Conservation (phyloP, 768 basidiomycete species). For the Russula sp. region DNA sequence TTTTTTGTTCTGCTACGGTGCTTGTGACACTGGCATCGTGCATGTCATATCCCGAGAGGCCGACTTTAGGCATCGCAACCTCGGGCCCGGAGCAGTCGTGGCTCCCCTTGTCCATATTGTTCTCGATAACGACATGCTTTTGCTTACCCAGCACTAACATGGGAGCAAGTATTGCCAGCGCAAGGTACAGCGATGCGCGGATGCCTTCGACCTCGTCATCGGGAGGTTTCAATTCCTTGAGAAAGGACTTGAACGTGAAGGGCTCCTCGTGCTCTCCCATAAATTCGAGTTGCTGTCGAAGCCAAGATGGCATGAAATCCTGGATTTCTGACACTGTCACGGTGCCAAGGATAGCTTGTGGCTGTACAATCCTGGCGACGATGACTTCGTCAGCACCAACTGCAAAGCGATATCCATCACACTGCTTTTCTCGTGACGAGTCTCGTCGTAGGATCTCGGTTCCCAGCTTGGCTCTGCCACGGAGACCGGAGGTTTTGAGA, state of each 20-base stretch:
- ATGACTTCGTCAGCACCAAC: background rate
- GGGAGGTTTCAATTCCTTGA: background rate
- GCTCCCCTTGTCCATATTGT: background rate
- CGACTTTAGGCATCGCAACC: no score
- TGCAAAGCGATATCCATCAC: background rate
- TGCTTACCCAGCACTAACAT: background rate
- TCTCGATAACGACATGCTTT: background rate
- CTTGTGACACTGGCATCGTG: no score
- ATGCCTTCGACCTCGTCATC: background rate
- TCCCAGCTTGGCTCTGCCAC: background rate
- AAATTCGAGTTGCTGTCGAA: background rate
- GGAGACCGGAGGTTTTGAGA: background rate
- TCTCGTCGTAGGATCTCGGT: background rate
- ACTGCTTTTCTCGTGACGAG: no score
- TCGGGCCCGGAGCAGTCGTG: background rate
- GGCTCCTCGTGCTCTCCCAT: background rate
- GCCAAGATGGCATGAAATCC: background rate
- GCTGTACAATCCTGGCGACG: background rate
- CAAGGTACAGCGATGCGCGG: background rate
- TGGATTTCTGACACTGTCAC: background rate
- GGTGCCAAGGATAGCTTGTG: background rate
- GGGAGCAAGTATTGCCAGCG: slow-evolving; percentile 1
- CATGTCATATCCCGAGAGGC: no score
- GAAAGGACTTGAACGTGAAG: background rate
- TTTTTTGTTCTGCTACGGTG: background rate